phyloP scores from a whole-genome alignment of 2,329 filamentous ascomycete species.

The Knufia fluminis region DNA sequence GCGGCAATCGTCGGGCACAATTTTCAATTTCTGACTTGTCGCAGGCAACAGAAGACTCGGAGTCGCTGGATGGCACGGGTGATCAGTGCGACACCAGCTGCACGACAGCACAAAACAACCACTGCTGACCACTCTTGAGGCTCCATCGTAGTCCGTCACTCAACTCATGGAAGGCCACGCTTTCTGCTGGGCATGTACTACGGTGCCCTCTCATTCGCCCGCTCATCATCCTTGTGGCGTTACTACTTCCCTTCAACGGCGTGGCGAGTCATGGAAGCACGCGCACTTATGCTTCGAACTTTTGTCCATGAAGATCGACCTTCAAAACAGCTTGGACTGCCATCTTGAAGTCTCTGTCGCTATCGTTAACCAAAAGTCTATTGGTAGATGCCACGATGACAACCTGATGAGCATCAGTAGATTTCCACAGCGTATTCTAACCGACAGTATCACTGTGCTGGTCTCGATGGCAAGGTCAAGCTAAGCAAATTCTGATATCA shows the following conservation, averaged over 20 bases:
- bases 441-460: neutral
- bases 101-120: neutral
- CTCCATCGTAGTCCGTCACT: neutral
- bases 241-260: neutral
- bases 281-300: too few relatives aligned
- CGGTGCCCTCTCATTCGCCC: neutral
- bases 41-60: conserved; percentile 2
- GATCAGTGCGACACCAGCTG: conserved; percentile 3
- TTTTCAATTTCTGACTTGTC: conserved; percentile 5
- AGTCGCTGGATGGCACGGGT: neutral
- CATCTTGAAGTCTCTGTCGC: too few relatives aligned
- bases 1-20: conserved; percentile 1
- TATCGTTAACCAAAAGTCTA: too few relatives aligned
- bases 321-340: too few relatives aligned
- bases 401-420: neutral
- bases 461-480: neutral
- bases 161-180: neutral
- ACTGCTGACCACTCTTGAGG: conserved; percentile 2
- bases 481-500: too few relatives aligned
- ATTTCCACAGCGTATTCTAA: neutral
- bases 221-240: neutral
- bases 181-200: conserved; percentile 5
- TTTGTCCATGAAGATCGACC: too few relatives aligned
- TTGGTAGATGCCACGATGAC: too few relatives aligned
- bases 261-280: neutral